phyloP scores from a whole-genome alignment of 345 rosid species.

The Populus euphratica region DNA sequence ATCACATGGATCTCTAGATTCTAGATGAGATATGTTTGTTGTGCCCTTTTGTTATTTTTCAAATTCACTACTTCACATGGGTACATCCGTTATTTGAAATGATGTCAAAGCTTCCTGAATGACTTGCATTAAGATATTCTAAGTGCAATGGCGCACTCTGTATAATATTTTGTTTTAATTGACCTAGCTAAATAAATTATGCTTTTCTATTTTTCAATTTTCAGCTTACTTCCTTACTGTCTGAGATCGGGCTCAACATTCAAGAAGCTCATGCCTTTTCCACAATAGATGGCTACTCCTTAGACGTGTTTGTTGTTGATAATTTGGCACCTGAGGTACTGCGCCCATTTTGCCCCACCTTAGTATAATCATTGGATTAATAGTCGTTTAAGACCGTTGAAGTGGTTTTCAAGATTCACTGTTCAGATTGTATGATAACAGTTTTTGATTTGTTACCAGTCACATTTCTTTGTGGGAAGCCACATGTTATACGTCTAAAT shows the following conservation, averaged over 20 bases:
- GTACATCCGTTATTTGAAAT: not conserved
- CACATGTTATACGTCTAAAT: not conserved
- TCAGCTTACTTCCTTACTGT: conserved; percentile 60
- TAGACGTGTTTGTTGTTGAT: conserved; percentile 73
- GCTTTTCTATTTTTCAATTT: conserved; percentile 19
- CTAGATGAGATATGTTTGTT: not conserved
- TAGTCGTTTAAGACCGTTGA: conserved; percentile 1
- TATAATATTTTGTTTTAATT: not conserved
- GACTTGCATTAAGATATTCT: not conserved
- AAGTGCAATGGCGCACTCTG: not conserved
- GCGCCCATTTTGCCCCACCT: not conserved
- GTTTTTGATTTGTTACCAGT: conserved; percentile 5
- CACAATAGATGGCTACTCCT: conserved; percentile 60
- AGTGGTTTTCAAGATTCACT: conserved; percentile 2
- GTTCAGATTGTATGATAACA: not conserved
- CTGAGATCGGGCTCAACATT: conserved; percentile 66
- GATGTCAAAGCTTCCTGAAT: not conserved
- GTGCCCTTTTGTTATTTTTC: not conserved
- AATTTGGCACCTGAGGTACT: conserved; percentile 57
- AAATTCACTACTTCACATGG: not conserved
- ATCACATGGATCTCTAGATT: not conserved
- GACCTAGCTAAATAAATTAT: not conserved
- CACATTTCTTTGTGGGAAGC: not conserved
- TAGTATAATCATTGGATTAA: not conserved
- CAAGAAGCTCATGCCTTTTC: conserved; percentile 79